Evolutionary conservation across 1,284 basidiomycete genomes (phyloP), one percentile per base, ranked within the genome.

Genomic region (Singerocomus rubriflavus): DNA sequence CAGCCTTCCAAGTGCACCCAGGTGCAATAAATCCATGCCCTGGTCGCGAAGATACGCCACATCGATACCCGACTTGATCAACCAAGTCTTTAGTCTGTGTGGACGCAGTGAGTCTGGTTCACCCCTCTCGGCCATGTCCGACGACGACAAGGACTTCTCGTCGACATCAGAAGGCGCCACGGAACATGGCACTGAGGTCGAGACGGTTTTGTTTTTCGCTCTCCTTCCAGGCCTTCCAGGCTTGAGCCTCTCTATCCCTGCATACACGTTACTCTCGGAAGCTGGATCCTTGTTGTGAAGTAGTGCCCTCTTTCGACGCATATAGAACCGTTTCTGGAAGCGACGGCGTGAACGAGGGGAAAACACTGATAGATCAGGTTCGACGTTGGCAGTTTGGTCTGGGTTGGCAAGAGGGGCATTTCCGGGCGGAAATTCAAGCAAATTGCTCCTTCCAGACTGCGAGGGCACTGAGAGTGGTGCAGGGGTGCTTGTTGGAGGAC

Each of bases 221-320:
- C 69, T 71, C 51, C 58, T 66, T 35, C 67, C 21, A 4, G 65
- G 62, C 51, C 58, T 66, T 35, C 67, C 21, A 4, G 65, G 62
- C 51, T 65, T 69, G 49, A 63, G 48, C 41, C 57, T 60, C 39
- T 50, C 51, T 36, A 56, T 33, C 6, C 56, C 52, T 3, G 43
- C 44, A 14, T 46, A 44, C 3, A 52, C 5, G 3, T n/a, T 31
- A n/a, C 16, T 44, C 14, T 49, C 43, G 5, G 45, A 26, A 3
- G 50, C 41, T 2, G 6, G 26, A 25, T 49, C 44, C 9, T 54
- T 48, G 13, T 44, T 57, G 14, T 51, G 44, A 30, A 55, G 51
- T 33, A 52, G 53, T 9, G 86, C 85, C 35, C 87, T 77, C 62
- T 81, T 84, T 36, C 79, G 78, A 10, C 87, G 81, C 85, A 88